These are phyloP conservation scores for Neopestalotiopsis sp. DNA, from an alignment of 2,329 filamentous ascomycete species.

Conservation along the genomic window DNA sequence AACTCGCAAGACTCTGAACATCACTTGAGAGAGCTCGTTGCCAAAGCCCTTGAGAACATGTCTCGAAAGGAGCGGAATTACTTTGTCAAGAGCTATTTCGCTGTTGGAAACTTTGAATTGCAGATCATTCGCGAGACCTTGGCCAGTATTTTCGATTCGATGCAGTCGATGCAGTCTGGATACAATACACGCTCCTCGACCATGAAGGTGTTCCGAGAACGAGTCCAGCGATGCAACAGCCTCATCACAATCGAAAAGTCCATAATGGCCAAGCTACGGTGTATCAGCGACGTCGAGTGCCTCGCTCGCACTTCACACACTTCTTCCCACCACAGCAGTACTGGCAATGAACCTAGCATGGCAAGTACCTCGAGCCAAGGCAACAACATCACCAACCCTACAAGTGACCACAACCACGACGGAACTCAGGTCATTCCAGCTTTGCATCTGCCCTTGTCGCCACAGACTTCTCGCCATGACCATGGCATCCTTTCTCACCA, in stretches of 20 bases:
- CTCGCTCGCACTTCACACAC: background rate
- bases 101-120: background rate
- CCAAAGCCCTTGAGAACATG: no score
- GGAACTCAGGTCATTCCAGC: background rate
- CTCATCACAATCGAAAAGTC: background rate
- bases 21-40: no score
- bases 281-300: background rate
- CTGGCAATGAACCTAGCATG: background rate
- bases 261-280: background rate
- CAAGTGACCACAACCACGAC: background rate
- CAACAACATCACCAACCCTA: background rate
- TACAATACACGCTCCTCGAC: no score
- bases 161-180: background rate
- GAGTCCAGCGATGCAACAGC: background rate
- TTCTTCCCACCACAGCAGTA: no score
- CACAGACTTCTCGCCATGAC: background rate
- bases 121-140: background rate
- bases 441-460: background rate
- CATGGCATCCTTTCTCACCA: background rate
- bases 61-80: no score
- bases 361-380: background rate
- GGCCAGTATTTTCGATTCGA: background rate
- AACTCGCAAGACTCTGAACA: no score
- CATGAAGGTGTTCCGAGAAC: background rate
- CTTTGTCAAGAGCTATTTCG: no score